Conservation (phyloP, 2,329 filamentous ascomycete species). For the Gyromitra esculenta region DNA sequence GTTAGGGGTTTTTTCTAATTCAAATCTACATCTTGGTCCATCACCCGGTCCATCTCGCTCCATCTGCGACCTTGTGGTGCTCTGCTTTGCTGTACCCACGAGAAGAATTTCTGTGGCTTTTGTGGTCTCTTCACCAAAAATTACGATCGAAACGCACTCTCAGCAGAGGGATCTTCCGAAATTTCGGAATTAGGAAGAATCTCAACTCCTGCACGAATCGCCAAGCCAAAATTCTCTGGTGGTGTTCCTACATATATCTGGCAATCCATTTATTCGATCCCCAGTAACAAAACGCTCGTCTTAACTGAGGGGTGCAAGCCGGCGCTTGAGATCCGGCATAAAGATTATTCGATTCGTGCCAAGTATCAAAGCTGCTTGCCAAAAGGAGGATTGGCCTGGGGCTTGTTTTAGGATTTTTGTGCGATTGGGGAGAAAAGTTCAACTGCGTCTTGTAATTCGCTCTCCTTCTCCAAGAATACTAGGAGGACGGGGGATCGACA, state of each 20-base stretch:
- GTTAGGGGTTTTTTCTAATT: constrained; percentile 4
- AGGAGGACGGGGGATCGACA: not conserved
- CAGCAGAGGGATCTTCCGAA: not conserved
- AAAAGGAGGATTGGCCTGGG: not conserved
- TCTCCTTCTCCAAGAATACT: not conserved
- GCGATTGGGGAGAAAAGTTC: not conserved
- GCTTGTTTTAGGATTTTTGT: constrained; percentile 7
- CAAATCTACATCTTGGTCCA: not conserved
- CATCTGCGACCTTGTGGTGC: constrained; percentile 1
- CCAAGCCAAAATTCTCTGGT: not conserved
- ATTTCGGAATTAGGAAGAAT: not conserved
- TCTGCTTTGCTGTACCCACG: not conserved
- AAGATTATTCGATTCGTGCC: not conserved
- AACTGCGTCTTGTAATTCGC: not conserved
- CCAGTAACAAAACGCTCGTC: not conserved
- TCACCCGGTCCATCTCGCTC: not conserved
- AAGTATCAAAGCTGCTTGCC: not conserved
- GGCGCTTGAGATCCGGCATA: constrained; percentile 1
- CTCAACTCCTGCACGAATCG: not conserved
- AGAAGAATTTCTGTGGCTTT: constrained; percentile 6
- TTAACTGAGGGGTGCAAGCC: not conserved
- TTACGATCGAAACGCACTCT: not conserved
- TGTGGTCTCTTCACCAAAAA: not conserved
- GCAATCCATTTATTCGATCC: not conserved
- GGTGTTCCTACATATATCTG: constrained; percentile 3